Evolutionary conservation across 495 filamentous ascomycete species (phyloP).

Genomic region (Aspergillus ellipticus): DNA sequence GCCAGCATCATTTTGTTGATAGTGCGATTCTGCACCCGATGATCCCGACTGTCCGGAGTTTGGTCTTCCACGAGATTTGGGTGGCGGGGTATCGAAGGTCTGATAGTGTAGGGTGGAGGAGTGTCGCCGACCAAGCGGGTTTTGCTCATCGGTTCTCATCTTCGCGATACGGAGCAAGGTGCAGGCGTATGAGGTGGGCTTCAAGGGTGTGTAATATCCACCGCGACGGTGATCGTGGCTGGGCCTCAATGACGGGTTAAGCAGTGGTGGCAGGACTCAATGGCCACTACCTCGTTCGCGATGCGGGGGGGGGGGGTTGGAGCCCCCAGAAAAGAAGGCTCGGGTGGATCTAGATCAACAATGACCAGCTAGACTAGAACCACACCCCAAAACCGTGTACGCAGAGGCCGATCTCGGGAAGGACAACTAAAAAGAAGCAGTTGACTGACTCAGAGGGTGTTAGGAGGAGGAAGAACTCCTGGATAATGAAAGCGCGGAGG

Average conservation of each 20-base stretch:
- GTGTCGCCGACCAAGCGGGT: conserved; percentile 48
- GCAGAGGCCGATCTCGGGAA: neutral
- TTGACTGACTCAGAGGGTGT: neutral
- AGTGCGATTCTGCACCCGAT: conserved; percentile 32
- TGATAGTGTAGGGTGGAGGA: conserved; percentile 83
- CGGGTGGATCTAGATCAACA: neutral
- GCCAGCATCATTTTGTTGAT: conserved; percentile 24
- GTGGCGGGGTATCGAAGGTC: conserved; percentile 89
- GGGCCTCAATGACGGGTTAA: neutral
- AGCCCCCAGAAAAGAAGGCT: neutral
- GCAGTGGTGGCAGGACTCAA: conserved; percentile 6
- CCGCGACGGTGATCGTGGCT: neutral
- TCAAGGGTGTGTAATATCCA: neutral
- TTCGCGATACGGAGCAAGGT: neutral
- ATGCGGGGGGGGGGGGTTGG: conserved; percentile 5
- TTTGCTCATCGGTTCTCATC: conserved; percentile 30
- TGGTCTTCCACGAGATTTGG: conserved; percentile 68
- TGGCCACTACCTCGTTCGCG: conserved; percentile 2
- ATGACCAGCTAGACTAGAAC: neutral
- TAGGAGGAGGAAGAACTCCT: neutral
- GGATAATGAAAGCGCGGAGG: neutral
- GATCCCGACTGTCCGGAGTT: conserved; percentile 45
- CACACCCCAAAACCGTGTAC: neutral
- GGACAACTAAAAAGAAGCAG: neutral
- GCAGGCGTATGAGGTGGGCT: neutral